phyloP scores from a whole-genome alignment of 2,329 filamentous ascomycete genomes.

The Fusarium devonianum region DNA sequence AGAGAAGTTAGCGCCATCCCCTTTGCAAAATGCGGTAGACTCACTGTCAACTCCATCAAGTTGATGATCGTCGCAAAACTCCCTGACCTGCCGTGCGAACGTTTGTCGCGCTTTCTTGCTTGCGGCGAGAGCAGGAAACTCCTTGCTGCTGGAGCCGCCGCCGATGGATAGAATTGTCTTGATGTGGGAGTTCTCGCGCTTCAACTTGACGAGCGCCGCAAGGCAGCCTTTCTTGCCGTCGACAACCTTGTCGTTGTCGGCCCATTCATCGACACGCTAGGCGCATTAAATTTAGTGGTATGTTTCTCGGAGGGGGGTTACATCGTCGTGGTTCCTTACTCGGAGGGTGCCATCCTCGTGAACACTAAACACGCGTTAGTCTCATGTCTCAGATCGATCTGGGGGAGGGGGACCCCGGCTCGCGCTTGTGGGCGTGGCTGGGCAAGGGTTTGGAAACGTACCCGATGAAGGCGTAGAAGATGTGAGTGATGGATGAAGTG shows the following conservation, averaged over 20 bases:
- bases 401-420: too few species aligned
- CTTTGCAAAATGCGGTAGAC: not conserved
- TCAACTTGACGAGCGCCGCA: conserved; percentile 64
- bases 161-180: conserved; percentile 70
- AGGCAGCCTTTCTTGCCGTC: conserved; percentile 68
- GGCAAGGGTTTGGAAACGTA: conserved; percentile 23
- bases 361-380: conserved; percentile 42
- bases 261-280: conserved; percentile 67
- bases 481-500: conserved; percentile 64
- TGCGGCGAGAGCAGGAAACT: conserved; percentile 65
- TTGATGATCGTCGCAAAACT: conserved; percentile 62
- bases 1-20: not conserved
- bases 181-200: conserved; percentile 62
- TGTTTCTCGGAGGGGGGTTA: not conserved
- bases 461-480: conserved; percentile 71
- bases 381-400: not conserved
- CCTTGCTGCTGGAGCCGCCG: conserved; percentile 67
- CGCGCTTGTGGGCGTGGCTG: not conserved
- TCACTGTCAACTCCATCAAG: conserved; percentile 72
- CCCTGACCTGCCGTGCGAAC: conserved; percentile 62
- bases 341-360: conserved; percentile 48
- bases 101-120: conserved; percentile 55
- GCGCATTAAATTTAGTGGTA: conserved; percentile 1
- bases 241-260: conserved; percentile 65
- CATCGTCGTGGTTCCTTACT: conserved; percentile 43